Evolutionary conservation across 2,329 filamentous ascomycete genomes (phyloP).

Genomic region (Catunica adiposa): DNA sequence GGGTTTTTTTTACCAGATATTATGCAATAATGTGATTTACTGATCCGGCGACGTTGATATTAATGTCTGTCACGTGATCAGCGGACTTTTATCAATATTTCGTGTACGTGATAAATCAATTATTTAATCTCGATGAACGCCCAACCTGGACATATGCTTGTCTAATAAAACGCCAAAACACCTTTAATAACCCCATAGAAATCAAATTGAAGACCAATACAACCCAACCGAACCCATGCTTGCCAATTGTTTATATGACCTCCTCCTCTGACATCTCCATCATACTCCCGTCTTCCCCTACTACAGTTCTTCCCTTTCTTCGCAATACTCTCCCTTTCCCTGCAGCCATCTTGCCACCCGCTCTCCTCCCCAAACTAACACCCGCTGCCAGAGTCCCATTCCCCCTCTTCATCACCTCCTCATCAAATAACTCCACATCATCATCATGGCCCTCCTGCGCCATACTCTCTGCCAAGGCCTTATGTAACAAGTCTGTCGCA

Average conservation of each 20-base stretch:
- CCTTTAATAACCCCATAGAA: neutral
- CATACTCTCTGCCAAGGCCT: conserved; percentile 49
- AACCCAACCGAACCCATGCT: neutral
- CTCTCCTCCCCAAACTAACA: conserved; percentile 28
- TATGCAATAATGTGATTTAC: neutral
- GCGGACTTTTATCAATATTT: no score
- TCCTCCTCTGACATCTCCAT: conserved; percentile 43
- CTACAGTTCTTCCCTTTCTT: conserved; percentile 17
- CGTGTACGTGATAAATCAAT: no score
- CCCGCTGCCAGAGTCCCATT: neutral
- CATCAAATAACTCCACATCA: conserved; percentile 34
- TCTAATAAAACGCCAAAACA: neutral
- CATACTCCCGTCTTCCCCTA: conserved; percentile 28
- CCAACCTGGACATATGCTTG: no score
- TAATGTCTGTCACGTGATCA: no score
- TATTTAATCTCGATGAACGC: no score
- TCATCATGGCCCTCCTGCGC: conserved; percentile 30
- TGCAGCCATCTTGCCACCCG: conserved; percentile 16
- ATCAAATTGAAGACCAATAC: neutral
- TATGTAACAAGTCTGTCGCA: conserved; percentile 60
- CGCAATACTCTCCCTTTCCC: neutral
- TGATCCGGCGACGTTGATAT: no score
- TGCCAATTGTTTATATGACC: conserved; percentile 11
- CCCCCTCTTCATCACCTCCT: conserved; percentile 27
- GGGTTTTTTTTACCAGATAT: no score